phyloP scores from a whole-genome alignment of 805 yeast species.

The Scheffersomyces amazonensis region DNA sequence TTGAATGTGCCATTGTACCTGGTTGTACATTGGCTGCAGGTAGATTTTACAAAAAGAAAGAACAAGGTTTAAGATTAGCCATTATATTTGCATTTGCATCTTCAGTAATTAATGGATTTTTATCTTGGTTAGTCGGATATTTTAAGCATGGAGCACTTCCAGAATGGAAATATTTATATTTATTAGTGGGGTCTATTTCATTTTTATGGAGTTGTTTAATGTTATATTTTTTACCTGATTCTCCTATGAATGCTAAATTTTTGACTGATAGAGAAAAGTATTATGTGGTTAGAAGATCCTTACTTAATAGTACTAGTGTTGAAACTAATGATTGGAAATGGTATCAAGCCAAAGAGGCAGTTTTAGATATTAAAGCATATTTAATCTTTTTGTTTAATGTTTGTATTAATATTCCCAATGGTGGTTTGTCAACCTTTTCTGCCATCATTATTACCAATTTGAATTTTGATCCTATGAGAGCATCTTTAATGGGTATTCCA shows the following conservation, averaged over 20 bases:
- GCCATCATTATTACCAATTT: conserved; percentile 24
- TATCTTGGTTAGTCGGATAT: conserved; percentile 17
- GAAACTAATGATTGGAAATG: conserved; percentile 14
- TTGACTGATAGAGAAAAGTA: conserved; percentile 14
- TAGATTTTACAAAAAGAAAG: conserved; percentile 13
- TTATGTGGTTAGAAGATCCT: conserved; percentile 11
- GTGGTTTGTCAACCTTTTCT: conserved; percentile 26
- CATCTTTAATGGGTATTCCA: conserved; percentile 23
- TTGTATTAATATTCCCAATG: conserved; percentile 27
- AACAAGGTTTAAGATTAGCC: conserved; percentile 15
- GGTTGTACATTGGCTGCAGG: conserved; percentile 12
- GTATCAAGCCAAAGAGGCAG: conserved; percentile 17
- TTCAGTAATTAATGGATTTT: conserved; percentile 20
- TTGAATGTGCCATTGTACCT: conserved; percentile 24
- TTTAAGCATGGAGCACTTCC: conserved; percentile 11
- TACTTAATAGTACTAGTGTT: conserved; percentile 14
- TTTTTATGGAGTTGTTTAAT: conserved; percentile 15
- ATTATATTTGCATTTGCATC: conserved; percentile 16
- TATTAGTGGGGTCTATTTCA: conserved; percentile 21
- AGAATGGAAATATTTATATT: conserved; percentile 19
- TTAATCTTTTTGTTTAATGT: conserved; percentile 20
- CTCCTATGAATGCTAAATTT: conserved; percentile 15
- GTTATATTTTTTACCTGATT: conserved; percentile 16
- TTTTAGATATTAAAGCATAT: conserved; percentile 15
- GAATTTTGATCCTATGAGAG: conserved; percentile 17